A percentile compares a stretch with the other conserved stretches of the same genome.
phyloP scores from a whole-genome alignment of 129 eudicot genomes.

The Ambrosia artemisiifolia region DNA sequence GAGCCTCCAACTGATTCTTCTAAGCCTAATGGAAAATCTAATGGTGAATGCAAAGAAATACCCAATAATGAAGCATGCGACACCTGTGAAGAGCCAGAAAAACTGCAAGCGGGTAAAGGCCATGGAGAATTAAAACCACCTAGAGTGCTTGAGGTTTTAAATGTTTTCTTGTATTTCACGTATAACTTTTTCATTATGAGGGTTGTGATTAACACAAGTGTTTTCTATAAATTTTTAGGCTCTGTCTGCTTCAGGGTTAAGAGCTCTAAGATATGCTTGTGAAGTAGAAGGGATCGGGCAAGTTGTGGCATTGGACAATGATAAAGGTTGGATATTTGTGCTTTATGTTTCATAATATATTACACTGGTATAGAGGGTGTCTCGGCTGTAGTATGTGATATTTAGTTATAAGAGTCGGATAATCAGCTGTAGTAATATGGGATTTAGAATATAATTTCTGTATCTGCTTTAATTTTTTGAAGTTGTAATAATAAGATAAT shows the following conservation, averaged over 20 bases:
- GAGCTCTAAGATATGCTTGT: slow-evolving; percentile 96
- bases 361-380: not conserved
- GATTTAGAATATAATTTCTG: not conserved
- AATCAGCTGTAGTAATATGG: not conserved
- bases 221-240: slow-evolving; percentile 51
- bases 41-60: slow-evolving; percentile 46
- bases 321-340: slow-evolving; percentile 48
- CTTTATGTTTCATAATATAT: not conserved
- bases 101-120: slow-evolving; percentile 42
- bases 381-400: not conserved
- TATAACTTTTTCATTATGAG: not conserved
- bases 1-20: slow-evolving; percentile 39
- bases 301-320: slow-evolving; percentile 94
- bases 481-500: not conserved
- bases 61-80: slow-evolving; percentile 38
- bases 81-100: slow-evolving; percentile 41
- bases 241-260: slow-evolving; percentile 86
- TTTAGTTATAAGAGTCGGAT: not conserved
- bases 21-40: slow-evolving; percentile 41
- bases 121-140: slow-evolving; percentile 73
- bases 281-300: slow-evolving; percentile 90
- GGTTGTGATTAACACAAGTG: not conserved
- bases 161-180: not conserved
- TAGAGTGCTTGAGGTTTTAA: slow-evolving; percentile 85
- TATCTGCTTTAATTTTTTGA: not conserved